Conservation (phyloP, 805 yeast genomes). For the Myxozyma lipomycoides region DNA sequence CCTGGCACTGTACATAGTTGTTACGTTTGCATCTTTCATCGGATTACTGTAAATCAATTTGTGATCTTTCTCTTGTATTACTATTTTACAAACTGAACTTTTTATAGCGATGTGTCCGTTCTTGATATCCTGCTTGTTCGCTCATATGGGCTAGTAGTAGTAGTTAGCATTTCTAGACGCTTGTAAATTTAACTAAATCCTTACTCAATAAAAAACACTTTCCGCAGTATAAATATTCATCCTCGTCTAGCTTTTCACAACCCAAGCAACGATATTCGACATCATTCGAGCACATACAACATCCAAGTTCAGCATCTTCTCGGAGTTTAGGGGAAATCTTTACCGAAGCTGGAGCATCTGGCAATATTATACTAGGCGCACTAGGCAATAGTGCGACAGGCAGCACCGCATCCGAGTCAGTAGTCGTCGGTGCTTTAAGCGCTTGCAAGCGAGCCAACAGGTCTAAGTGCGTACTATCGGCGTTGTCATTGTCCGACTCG, state of each 20-base stretch:
- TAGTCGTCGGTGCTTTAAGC: constrained; percentile 5
- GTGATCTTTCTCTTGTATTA: not conserved
- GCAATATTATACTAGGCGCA: constrained; percentile 14
- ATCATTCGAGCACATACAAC: constrained; percentile 27
- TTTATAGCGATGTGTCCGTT: constrained; percentile 19
- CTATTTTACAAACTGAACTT: constrained; percentile 10
- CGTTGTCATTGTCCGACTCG: constrained; percentile 3
- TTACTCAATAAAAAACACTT: constrained; percentile 22
- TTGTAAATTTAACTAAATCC: not conserved
- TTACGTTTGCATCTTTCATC: not conserved
- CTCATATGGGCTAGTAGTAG: constrained; percentile 18
- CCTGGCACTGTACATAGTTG: not conserved
- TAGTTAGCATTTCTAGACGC: not conserved
- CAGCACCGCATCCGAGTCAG: not conserved
- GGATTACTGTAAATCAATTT: not conserved
- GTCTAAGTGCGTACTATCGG: constrained; percentile 2
- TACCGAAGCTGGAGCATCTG: constrained; percentile 8
- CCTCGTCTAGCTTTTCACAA: constrained; percentile 25
- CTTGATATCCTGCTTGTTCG: constrained; percentile 26
- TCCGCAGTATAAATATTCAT: constrained; percentile 24
- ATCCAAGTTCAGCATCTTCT: constrained; percentile 25
- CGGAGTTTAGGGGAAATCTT: constrained; percentile 13
- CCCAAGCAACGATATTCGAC: constrained; percentile 23
- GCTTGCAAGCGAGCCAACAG: constrained; percentile 15
- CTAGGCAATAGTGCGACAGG: constrained; percentile 5